A percentile compares a stretch with the other conserved stretches of the same genome.
These are phyloP conservation scores for Eimeria falciformis DNA, from an alignment of 169 alveolate species.

Conservation along the genomic window DNA sequence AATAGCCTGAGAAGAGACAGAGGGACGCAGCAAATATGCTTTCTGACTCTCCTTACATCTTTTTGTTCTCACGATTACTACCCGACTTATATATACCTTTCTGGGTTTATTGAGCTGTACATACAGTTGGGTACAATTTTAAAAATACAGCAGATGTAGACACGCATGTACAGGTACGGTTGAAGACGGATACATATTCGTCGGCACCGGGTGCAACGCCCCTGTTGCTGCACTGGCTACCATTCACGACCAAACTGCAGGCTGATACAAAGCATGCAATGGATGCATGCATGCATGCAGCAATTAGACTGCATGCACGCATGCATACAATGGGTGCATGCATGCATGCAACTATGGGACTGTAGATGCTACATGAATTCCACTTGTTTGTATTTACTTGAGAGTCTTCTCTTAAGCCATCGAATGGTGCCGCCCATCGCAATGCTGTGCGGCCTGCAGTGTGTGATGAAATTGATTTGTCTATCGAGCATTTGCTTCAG, in stretches of 20 bases:
- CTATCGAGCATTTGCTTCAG: constrained; percentile 43
- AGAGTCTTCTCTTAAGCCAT: constrained; percentile 50
- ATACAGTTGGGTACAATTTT: neutral
- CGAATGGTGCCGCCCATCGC: constrained; percentile 70
- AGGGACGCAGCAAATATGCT: no score
- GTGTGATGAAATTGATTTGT: constrained; percentile 64
- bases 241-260: no score
- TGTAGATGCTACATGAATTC: neutral
- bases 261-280: neutral
- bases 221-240: no score
- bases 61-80: no score
- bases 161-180: neutral
- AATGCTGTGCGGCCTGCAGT: constrained; percentile 69
- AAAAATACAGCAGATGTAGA: neutral
- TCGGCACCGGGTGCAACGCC: no score
- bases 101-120: neutral
- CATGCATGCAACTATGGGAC: neutral
- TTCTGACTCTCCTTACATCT: no score
- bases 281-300: neutral
- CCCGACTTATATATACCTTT: neutral
- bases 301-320: no score
- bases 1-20: constrained; percentile 57
- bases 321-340: neutral
- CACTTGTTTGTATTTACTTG: neutral
- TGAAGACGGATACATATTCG: neutral